Evolutionary conservation across 1,284 basidiomycete species (phyloP), one percentile per base, ranked within the genome.

Genomic region (Caloboletus firmus): DNA sequence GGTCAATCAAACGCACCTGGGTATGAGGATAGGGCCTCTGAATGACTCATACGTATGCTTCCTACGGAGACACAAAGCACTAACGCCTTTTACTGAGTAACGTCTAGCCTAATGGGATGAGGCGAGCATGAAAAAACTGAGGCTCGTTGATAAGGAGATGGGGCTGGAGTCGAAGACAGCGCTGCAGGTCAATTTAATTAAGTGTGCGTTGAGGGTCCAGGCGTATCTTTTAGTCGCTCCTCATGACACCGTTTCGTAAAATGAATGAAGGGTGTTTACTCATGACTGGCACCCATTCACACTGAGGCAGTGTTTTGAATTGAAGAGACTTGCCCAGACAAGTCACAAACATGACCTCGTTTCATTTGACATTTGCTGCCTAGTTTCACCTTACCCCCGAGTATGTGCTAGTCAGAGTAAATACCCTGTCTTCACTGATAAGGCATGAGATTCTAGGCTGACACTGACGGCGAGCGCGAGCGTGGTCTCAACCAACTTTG

Each of bases 1-100:
- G 15, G 37, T 37, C 12, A 10, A 24, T 42, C 18, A 15, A 24
- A 46, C 66, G 24, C 31, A 65, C 63, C 63, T 58, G 34, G 41
- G 9, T 32, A 45, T 42, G 28, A 50, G 22, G 34, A 51, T 34
- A 28, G 45, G 48, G 28, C 48, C 45, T 58, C 52, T 7, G 65
- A 47, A 43, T n/a, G 50, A 20, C 4, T 58, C 66, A 66, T 64
- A 5, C 15, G 31, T 41, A 9, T 31, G 45, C 8, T 46, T 40
- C 39, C 31, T 28, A n/a, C 32, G 20, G 31, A 12, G 22, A 24
- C 7, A 22, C 18, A 8, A 30, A 10, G 12, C 26, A 28, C 18
- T 20, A 32, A 22, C n/a, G n/a, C n/a, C n/a, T n/a, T n/a, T n/a
- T 5, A 17, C 22, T 41, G 18, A 8, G 22, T 41, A 36, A n/a